Evolutionary conservation across 768 basidiomycete species (phyloP), one percentile per base, ranked within the genome.

Genomic region (Pleurotus salmoneostramineus): DNA sequence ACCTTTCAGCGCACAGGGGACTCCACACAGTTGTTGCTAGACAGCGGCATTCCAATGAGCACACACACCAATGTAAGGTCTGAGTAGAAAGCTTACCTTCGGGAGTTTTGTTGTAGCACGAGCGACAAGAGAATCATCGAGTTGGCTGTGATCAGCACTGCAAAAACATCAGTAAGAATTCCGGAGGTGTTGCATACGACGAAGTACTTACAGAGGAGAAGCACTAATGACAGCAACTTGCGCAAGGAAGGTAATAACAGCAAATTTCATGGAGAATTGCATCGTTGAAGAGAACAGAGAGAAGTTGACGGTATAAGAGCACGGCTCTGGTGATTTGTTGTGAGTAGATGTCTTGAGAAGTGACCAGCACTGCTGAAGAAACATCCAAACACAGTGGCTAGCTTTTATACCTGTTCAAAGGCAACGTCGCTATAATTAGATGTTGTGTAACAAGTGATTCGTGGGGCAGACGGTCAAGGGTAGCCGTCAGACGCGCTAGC

Each of bases 281-380:
- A 52, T 52, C 6, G 34, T n/a, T 15, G 6, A 0, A 1, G 14
- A 35, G 21, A 27, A 12, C 10, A 33, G 15, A 27, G 50, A 6
- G 27, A 34, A 34, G 34, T 7, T 6, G 31, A n/a, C 3, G 7
- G 27, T 32, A 12, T 12, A 36, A 34, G 50, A 52, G 34, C 32
- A 15, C 50, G 12, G 50, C 50, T 52, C 50, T 52, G 6, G 35
- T 27, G 21, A 27, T 27, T 11, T 31, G 48, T 50, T 7, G 48
- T 50, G 21, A 52, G 31, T 0, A 36, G 35, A 37, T 34, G 31
- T 40, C 27, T 21, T 21, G 50, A 52, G 50, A 52, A 52, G 50
- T 52, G 50, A 52, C 50, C 50, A 36, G 50, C 50, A 52, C 50
- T 52, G 50, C 50, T 52, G 50, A 52, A 12, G 50, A 52, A 36